These are phyloP conservation scores for Penicillium desertorum DNA, from an alignment of 495 filamentous ascomycete genomes.

Conservation along the genomic window DNA sequence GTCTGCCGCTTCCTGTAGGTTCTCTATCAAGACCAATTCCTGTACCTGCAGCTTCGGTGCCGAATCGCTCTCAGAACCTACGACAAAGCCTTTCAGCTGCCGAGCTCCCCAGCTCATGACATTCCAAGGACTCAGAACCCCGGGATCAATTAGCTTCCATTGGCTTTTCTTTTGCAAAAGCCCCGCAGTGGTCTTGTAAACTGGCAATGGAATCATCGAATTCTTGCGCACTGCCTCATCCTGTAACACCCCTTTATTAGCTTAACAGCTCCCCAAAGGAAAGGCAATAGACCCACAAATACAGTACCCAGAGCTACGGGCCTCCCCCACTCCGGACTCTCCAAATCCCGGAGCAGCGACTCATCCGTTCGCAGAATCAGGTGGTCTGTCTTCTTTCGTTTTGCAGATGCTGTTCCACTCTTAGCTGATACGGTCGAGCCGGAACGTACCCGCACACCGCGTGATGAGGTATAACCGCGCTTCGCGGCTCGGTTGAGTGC, in stretches of 20 bases:
- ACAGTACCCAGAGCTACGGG: slow-evolving; percentile 82
- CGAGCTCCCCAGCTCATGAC: slow-evolving; percentile 74
- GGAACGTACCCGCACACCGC: slow-evolving; percentile 28
- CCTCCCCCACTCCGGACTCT: slow-evolving; percentile 74
- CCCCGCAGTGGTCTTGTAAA: slow-evolving; percentile 60
- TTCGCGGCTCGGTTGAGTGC: slow-evolving; percentile 66
- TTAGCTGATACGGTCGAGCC: slow-evolving; percentile 16
- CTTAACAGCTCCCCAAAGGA: background rate
- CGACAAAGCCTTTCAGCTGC: slow-evolving; percentile 62
- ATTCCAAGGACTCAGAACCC: slow-evolving; percentile 53
- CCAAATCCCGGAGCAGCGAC: slow-evolving; percentile 65
- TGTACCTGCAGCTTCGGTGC: slow-evolving; percentile 35
- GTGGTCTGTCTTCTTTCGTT: slow-evolving; percentile 39
- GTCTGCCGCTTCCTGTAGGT: slow-evolving; percentile 52
- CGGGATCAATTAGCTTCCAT: slow-evolving; percentile 56
- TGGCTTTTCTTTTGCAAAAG: slow-evolving; percentile 48
- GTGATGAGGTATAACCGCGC: slow-evolving; percentile 61
- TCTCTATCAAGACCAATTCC: slow-evolving; percentile 53
- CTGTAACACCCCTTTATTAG: slow-evolving; percentile 24
- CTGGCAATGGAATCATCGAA: slow-evolving; percentile 65
- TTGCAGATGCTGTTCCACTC: background rate
- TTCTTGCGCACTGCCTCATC: slow-evolving; percentile 67
- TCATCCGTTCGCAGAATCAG: slow-evolving; percentile 69
- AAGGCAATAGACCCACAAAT: slow-evolving; percentile 47
- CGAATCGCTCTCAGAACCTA: slow-evolving; percentile 38